Base-by-base conservation (phyloP, 371 early-diverging fungal genomes). In the Mortierella polycephala region DNA sequence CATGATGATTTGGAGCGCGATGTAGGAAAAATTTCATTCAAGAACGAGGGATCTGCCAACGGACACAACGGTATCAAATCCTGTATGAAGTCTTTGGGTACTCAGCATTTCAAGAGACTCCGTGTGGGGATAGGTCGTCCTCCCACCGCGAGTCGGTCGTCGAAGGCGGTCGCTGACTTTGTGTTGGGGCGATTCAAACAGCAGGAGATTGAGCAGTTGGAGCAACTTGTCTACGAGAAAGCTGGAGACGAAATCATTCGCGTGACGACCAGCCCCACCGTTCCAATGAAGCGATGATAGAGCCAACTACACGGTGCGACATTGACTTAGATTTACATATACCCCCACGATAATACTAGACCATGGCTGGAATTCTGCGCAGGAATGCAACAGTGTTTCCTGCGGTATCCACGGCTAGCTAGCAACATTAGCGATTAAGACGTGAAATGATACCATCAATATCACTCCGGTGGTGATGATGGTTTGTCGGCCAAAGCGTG, bases 1-100 rank as follows among this genome's bases (percentile, higher is more conserved):
- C 95, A 94, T 69, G 95, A 94, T 69, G 95, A 94, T 67, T 74
- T 94, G 80, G 89, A 93, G 62, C 85, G 91, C 10, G 86, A 87
- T 21, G 62, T 93, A 7, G 92, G 92, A 9, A 88, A 86, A 64
- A 60, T 91, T 0, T 85, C 91, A 1, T 62, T 86, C 58, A 94
- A 94, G 70, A 23, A 39, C 8, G 74, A 81, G 5, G 95, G 95
- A 0, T 84, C 85, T 53, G 83, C 85, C 56, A 83, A 81, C 62
- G 95, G 94, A 18, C 95, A 95, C 69, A 95, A 95, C 60, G 94
- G 95, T 0, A 81, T 93, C 69, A 88, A 88, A 63, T 93, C 94
- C 0, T 85, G 91, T 9, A 87, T 86, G 30, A 84, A 88, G 11
- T 60, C 81, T 46, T 67, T 93, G 13, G 62, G 76, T 7, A 85